phyloP scores from a whole-genome alignment of 768 basidiomycete genomes.

The Collybia sordida region DNA sequence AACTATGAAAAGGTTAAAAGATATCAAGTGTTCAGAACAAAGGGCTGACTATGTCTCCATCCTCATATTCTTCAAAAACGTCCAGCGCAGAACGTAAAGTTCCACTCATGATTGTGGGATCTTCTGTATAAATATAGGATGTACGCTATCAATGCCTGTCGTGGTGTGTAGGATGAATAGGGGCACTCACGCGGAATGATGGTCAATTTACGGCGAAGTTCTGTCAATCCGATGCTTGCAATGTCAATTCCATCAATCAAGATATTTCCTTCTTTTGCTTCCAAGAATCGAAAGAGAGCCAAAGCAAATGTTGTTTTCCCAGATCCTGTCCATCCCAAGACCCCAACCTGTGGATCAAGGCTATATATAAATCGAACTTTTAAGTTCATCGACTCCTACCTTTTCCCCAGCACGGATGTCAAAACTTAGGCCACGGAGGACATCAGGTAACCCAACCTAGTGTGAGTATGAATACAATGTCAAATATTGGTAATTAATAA shows the following conservation, averaged over 20 bases:
- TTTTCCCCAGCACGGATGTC: conserved; percentile 75
- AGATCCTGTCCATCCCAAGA: conserved; percentile 71
- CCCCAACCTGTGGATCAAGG: conserved; percentile 50
- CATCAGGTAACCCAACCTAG: conserved; percentile 84
- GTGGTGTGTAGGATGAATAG: neutral
- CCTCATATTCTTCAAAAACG: conserved; percentile 84
- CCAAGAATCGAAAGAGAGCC: conserved; percentile 84
- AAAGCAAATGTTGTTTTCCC: conserved; percentile 81
- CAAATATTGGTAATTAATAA: neutral
- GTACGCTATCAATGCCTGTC: too few species aligned
- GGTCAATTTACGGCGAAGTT: conserved; percentile 75
- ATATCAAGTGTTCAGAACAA: neutral
- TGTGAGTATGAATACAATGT: neutral
- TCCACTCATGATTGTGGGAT: conserved; percentile 85
- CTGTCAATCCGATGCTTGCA: conserved; percentile 74
- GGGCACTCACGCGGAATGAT: conserved; percentile 57
- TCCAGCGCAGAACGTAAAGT: conserved; percentile 82
- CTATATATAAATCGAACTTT: neutral
- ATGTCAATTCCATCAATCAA: conserved; percentile 78
- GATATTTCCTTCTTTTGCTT: conserved; percentile 75
- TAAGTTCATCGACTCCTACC: conserved; percentile 32
- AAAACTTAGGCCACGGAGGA: conserved; percentile 79
- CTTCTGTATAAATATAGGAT: conserved; percentile 51
- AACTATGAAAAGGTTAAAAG: conserved; percentile 43
- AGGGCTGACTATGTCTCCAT: conserved; percentile 69